Conservation (phyloP, 306 rosid genomes). For the Acacia melanoxylon region DNA sequence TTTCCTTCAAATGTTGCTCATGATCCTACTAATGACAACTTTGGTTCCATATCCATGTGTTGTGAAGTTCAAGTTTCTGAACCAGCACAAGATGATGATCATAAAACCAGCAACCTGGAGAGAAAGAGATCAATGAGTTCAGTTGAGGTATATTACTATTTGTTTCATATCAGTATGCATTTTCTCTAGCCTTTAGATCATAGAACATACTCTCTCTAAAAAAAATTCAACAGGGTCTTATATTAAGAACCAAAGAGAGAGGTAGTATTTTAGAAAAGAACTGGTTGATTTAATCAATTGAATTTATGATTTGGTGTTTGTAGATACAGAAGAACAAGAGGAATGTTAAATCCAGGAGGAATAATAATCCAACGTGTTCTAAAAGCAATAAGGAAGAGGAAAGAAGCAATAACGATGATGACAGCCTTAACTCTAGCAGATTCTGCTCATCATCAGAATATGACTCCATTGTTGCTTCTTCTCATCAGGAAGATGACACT, state of each 20-base stretch:
- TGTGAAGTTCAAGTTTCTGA: not conserved
- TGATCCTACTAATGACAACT: conserved; percentile 18
- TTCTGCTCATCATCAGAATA: conserved; percentile 53
- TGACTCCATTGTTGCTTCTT: conserved; percentile 46
- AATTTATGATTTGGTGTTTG: conserved; percentile 7
- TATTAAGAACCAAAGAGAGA: no score
- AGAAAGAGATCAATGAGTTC: conserved; percentile 52
- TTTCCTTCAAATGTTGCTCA: conserved; percentile 35
- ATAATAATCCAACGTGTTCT: conserved; percentile 23
- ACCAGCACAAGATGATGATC: conserved; percentile 31
- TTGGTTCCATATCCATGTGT: conserved; percentile 30
- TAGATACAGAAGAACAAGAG: conserved; percentile 43
- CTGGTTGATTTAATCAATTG: not conserved
- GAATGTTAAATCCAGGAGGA: conserved; percentile 42
- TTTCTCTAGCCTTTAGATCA: not conserved
- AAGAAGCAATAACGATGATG: not conserved
- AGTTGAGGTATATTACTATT: conserved; percentile 47
- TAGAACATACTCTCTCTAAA: no score
- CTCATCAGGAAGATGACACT: conserved; percentile 32
- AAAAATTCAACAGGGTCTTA: no score
- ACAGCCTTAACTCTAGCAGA: conserved; percentile 42
- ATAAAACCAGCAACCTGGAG: conserved; percentile 7
- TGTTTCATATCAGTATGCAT: not conserved
- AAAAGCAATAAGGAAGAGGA: not conserved
- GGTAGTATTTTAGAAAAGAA: not conserved